Conservation (phyloP, 176 grass and related monocot genomes). For the Zoysia pacifica region DNA sequence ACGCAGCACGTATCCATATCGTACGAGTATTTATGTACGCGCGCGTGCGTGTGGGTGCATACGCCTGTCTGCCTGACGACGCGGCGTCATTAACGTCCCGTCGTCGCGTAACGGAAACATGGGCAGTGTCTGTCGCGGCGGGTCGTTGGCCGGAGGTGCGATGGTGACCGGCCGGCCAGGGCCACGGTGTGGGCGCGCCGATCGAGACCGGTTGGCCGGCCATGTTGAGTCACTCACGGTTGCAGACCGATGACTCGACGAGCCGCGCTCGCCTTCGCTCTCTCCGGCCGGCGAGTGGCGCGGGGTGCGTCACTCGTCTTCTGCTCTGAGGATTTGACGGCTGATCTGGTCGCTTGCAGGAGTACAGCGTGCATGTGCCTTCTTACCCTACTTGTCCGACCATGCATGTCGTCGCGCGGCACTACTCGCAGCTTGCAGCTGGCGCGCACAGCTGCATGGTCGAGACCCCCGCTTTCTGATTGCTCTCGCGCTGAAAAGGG, state of each 20-base stretch:
- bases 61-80: too few species aligned
- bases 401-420: too few species aligned
- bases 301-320: too few species aligned
- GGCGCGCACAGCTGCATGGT: too few species aligned
- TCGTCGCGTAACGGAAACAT: too few species aligned
- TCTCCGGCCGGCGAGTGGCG: too few species aligned
- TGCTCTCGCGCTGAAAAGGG: too few species aligned
- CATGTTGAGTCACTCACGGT: neutral
- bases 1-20: neutral
- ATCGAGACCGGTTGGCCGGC: neutral
- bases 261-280: too few species aligned
- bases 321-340: constrained; percentile 27
- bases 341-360: constrained; percentile 33
- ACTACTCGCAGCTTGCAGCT: too few species aligned
- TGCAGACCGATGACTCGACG: neutral
- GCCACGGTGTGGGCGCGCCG: neutral
- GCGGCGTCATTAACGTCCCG: too few species aligned
- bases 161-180: neutral
- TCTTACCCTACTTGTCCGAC: neutral
- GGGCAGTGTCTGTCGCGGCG: neutral
- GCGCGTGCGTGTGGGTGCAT: neutral
- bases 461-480: too few species aligned
- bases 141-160: neutral
- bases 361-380: constrained; percentile 24
- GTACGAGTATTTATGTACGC: neutral